These are phyloP conservation scores for Dothiorella sarmentorum DNA, from an alignment of 2,329 filamentous ascomycete genomes.

Conservation along the genomic window DNA sequence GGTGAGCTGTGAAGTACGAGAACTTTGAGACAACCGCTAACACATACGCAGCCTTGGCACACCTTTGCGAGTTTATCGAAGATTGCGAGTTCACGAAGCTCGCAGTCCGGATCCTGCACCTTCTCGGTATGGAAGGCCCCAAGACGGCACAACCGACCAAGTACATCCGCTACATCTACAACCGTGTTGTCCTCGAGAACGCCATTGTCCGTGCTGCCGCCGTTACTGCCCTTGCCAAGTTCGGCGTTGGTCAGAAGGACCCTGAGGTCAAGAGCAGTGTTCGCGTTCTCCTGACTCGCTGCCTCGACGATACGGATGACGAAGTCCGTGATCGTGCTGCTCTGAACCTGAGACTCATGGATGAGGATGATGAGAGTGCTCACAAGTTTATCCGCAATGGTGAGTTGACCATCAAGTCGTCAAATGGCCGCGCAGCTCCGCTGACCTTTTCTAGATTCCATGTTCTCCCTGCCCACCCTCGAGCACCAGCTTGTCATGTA, in stretches of 20 bases:
- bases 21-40: slow-evolving; percentile 1
- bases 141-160: slow-evolving; percentile 95
- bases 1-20: slow-evolving; percentile 40
- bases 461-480: slow-evolving; percentile 91
- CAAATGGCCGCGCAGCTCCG: neutral
- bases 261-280: slow-evolving; percentile 96
- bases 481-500: slow-evolving; percentile 98
- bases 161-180: slow-evolving; percentile 99
- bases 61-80: slow-evolving; percentile 98
- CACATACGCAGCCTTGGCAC: slow-evolving; percentile 67
- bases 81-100: slow-evolving; percentile 99
- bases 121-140: slow-evolving; percentile 90
- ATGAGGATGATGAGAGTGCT: slow-evolving; percentile 83
- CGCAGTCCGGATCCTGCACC: slow-evolving; percentile 88
- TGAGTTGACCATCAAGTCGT: slow-evolving; percentile 40
- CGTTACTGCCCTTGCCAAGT: slow-evolving; percentile 93
- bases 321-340: slow-evolving; percentile 95
- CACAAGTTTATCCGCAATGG: slow-evolving; percentile 89
- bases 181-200: slow-evolving; percentile 95
- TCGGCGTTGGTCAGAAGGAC: slow-evolving; percentile 94
- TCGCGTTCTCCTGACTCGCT: slow-evolving; percentile 84
- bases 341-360: slow-evolving; percentile 87
- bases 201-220: slow-evolving; percentile 92
- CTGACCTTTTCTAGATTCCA: slow-evolving; percentile 62
- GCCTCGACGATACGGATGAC: slow-evolving; percentile 94